A percentile compares a stretch with the other conserved stretches of the same genome.
Conservation (phyloP, 164 flowering plant species). For the Magnolia kwangsiensis region DNA sequence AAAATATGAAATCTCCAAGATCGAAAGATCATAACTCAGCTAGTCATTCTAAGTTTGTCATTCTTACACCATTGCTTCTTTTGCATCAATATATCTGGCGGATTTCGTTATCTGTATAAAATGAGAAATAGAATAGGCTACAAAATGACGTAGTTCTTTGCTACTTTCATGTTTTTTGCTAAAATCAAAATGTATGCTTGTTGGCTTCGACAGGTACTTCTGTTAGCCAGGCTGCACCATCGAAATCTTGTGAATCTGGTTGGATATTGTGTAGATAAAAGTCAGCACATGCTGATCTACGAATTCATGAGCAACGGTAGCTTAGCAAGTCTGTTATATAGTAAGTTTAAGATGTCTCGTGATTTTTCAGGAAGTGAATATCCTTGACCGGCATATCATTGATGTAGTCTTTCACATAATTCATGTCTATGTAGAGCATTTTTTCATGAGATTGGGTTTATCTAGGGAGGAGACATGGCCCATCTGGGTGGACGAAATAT, state of each 20-base stretch:
- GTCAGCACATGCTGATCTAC: conserved; percentile 76
- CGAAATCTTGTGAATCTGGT: conserved; percentile 94
- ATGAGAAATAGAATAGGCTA: neutral
- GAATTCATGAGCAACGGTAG: conserved; percentile 97
- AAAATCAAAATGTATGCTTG: neutral
- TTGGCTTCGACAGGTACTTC: conserved; percentile 52
- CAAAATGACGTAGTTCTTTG: neutral
- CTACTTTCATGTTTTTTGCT: neutral
- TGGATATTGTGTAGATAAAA: conserved; percentile 96
- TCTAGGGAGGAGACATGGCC: too few relatives aligned
- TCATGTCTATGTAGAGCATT: too few relatives aligned
- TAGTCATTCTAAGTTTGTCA: neutral
- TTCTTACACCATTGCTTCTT: neutral
- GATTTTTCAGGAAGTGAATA: neutral
- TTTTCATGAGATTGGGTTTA: too few relatives aligned
- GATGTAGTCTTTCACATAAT: too few relatives aligned
- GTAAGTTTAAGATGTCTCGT: conserved; percentile 12
- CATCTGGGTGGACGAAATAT: too few relatives aligned
- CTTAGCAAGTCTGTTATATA: conserved; percentile 63
- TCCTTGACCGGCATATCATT: too few relatives aligned
- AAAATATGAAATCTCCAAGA: too few relatives aligned
- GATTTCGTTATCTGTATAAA: neutral
- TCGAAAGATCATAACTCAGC: neutral
- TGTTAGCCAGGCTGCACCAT: conserved; percentile 91
- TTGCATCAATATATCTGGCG: neutral